Percentiles rank a stretch among this genome's conserved stretches.
Conservation (phyloP, 805 yeast species). For the Blastobotrys peoriensis region DNA sequence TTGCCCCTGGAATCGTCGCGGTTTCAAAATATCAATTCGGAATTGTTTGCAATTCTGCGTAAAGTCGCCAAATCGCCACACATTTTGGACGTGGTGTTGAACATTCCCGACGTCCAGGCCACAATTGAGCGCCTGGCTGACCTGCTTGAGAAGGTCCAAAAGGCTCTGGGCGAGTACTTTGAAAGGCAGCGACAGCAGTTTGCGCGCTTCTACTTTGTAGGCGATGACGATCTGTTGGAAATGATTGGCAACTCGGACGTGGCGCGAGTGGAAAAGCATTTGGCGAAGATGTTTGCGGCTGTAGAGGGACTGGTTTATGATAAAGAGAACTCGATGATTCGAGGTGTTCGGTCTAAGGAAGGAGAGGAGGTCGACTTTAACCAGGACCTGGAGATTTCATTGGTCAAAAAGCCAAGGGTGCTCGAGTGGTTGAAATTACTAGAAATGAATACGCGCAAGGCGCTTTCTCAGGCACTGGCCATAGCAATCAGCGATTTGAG, state of each 20-base stretch:
- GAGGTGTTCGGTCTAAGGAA: constrained; percentile 54
- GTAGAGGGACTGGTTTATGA: constrained; percentile 40
- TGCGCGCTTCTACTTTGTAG: constrained; percentile 80
- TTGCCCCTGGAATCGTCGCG: constrained; percentile 66
- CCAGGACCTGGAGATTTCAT: constrained; percentile 34
- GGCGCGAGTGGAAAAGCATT: constrained; percentile 45
- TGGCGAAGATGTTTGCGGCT: constrained; percentile 69
- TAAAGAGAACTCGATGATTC: constrained; percentile 31
- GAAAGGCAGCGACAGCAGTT: constrained; percentile 73
- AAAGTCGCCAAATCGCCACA: constrained; percentile 42
- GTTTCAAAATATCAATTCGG: constrained; percentile 57
- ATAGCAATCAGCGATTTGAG: constrained; percentile 26
- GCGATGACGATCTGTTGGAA: constrained; percentile 84
- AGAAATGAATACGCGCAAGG: constrained; percentile 46
- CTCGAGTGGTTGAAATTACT: constrained; percentile 58
- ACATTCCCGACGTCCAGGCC: constrained; percentile 42
- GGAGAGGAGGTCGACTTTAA: constrained; percentile 46
- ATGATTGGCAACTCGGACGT: constrained; percentile 65
- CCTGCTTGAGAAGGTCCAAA: constrained; percentile 51
- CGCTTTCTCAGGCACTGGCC: constrained; percentile 38
- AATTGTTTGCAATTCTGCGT: constrained; percentile 48
- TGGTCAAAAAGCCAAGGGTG: constrained; percentile 38
- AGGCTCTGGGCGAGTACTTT: constrained; percentile 67
- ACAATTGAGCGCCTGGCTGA: constrained; percentile 48
- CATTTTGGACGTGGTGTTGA: constrained; percentile 49